Evolutionary conservation across 1,284 basidiomycete genomes (phyloP), one percentile per base, ranked within the genome.

Genomic region (Mycosarcoma mackinlayi): DNA sequence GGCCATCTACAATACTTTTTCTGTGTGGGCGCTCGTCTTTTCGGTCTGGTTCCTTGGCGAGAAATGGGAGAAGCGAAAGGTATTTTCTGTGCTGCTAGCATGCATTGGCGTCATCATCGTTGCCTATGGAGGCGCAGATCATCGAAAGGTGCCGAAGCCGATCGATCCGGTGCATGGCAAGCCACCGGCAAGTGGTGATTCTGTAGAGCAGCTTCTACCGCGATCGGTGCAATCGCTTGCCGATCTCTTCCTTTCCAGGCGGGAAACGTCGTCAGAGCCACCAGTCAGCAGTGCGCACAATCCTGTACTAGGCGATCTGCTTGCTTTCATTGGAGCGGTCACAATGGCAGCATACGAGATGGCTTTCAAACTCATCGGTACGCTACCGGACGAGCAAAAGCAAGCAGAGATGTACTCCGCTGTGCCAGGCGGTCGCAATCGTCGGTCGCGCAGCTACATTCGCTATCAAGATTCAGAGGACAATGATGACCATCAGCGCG

Each of bases 281-380:
- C 57, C 63, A 1, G 54, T 49, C 60, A 60, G 44, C 48, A 59
- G 54, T 49, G 56, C 60, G 18, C 44, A 48, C 18, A 77, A 74
- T 30, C 77, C 79, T 0, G 37, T 78, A 8, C 41, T 81, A 11
- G 81, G 80, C 13, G 65, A 79, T 40, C 19, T 68, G 16, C 67
- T 80, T 10, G 76, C 78, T 16, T 67, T 79, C 9, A 31, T 80
- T 27, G 80, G 80, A 6, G 79, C 79, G 8, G 65, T 82, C 3
- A 79, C 77, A 5, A 81, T 81, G 79, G 81, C 79, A 4, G 77
- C 72, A 0, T 82, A 81, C 56, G 81, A 82, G 47, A 73, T 81
- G 56, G 58, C 74, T 2, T 82, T 81, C 64, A 78, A 79, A 51
- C 59, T 80, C 9, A 64, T 81, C 18, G 78, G 75, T 10, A 77